A percentile compares a stretch with the other conserved stretches of the same genome.
Conservation (phyloP, 495 filamentous ascomycete genomes). For the Neurospora sp. region DNA sequence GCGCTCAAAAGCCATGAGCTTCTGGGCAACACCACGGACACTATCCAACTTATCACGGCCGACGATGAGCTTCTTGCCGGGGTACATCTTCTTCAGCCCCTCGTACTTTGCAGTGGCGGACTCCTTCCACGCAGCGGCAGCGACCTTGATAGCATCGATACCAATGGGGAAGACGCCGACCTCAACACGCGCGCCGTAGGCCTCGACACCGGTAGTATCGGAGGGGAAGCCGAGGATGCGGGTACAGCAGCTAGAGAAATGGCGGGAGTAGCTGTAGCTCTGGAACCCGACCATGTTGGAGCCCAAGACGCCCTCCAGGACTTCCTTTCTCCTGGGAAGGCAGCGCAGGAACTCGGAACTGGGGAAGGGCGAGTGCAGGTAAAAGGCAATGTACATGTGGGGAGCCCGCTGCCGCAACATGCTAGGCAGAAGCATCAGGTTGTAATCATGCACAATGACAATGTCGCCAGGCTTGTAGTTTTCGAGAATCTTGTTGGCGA, state of each 20-base stretch:
- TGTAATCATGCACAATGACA: conserved; percentile 85
- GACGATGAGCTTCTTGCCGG: conserved; percentile 81
- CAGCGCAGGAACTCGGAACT: conserved; percentile 89
- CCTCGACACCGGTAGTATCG: conserved; percentile 67
- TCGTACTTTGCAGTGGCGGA: conserved; percentile 58
- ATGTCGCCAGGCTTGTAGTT: conserved; percentile 85
- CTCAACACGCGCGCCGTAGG: conserved; percentile 76
- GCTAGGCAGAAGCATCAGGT: conserved; percentile 75
- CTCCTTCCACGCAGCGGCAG: conserved; percentile 58
- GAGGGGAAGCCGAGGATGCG: conserved; percentile 79
- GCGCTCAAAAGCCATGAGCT: conserved; percentile 82
- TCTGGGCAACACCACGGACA: conserved; percentile 82
- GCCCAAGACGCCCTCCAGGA: conserved; percentile 77
- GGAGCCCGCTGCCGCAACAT: conserved; percentile 72
- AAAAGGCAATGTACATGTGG: conserved; percentile 83
- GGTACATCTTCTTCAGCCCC: conserved; percentile 59
- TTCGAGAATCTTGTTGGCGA: conserved; percentile 75
- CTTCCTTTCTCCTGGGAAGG: conserved; percentile 72
- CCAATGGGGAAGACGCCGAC: conserved; percentile 89
- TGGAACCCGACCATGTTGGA: conserved; percentile 91
- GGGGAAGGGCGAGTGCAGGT: conserved; percentile 84
- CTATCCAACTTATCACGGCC: conserved; percentile 88
- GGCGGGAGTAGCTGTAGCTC: conserved; percentile 81
- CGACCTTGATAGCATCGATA: conserved; percentile 66
- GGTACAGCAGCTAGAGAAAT: conserved; percentile 87